Conservation (phyloP, 2,329 filamentous ascomycete genomes). For the Alternaria longipes region DNA sequence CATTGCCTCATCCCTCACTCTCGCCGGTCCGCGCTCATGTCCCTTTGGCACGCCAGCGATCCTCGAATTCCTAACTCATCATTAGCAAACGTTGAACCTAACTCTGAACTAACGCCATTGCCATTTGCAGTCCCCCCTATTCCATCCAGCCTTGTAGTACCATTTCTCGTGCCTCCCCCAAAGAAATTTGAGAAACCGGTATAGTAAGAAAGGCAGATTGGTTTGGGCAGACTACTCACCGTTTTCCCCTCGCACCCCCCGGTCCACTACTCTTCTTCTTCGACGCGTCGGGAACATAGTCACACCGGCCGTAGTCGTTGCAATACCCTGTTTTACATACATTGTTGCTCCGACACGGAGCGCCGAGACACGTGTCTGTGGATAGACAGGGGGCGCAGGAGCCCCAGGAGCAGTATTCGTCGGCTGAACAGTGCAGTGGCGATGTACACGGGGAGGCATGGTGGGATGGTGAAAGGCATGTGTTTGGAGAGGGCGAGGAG, state of each 20-base stretch:
- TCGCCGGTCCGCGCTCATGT: constrained; percentile 39
- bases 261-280: constrained; percentile 35
- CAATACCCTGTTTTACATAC: constrained; percentile 48
- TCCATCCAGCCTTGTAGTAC: no score
- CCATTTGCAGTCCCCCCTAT: no score
- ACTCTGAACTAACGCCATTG: no score
- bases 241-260: constrained; percentile 26
- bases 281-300: constrained; percentile 27
- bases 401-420: constrained; percentile 43
- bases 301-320: constrained; percentile 40
- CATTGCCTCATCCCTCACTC: constrained; percentile 43
- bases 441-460: constrained; percentile 37
- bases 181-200: no score
- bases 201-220: no score
- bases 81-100: no score
- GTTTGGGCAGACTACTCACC: no score
- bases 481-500: constrained; percentile 3
- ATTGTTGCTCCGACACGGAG: constrained; percentile 35
- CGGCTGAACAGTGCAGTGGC: constrained; percentile 34
- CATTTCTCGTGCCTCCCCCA: no score
- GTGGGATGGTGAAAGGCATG: constrained; percentile 18
- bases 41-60: constrained; percentile 33
- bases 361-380: constrained; percentile 35
- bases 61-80: constrained; percentile 10
- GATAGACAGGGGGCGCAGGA: constrained; percentile 33